Percentiles rank a stretch among this genome's conserved stretches.
phyloP scores from a whole-genome alignment of 495 filamentous ascomycete species.

The Aspergillus saccharolyticus region DNA sequence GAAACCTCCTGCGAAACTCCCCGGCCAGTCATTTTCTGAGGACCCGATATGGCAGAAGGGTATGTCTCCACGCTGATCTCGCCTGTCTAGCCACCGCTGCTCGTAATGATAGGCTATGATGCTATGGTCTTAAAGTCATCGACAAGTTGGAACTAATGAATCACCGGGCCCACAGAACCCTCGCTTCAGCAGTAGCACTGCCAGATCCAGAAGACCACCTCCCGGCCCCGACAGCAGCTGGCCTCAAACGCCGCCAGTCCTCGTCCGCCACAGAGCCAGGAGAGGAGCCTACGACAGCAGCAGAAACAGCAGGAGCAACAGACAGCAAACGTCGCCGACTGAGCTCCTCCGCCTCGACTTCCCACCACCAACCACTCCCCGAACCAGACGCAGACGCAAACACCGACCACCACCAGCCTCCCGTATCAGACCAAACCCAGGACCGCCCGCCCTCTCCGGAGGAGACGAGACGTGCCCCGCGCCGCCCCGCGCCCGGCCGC shows the following conservation, averaged over 20 bases:
- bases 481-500: constrained; percentile 31
- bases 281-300: background rate
- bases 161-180: constrained; percentile 24
- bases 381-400: constrained; percentile 12
- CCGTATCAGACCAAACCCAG: background rate
- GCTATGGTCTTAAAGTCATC: too few relatives aligned
- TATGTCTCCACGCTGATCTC: constrained; percentile 12
- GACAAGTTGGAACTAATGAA: too few relatives aligned
- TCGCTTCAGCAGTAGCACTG: constrained; percentile 63
- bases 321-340: constrained; percentile 54
- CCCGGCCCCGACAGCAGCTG: constrained; percentile 22
- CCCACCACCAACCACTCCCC: background rate
- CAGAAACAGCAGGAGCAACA: constrained; percentile 7
- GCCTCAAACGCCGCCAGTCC: constrained; percentile 54
- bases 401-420: background rate
- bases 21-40: background rate
- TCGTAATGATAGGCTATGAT: background rate
- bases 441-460: constrained; percentile 12
- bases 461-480: constrained; percentile 36
- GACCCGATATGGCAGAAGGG: constrained; percentile 30
- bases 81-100: background rate
- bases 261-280: constrained; percentile 51
- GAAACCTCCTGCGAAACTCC: background rate
- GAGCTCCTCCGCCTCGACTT: constrained; percentile 19
- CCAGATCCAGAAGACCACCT: constrained; percentile 41